Percentiles rank a stretch among this genome's conserved stretches.
Evolutionary conservation across 2,329 filamentous ascomycete genomes (phyloP).

Genomic region (Fusarium liriodendri): DNA sequence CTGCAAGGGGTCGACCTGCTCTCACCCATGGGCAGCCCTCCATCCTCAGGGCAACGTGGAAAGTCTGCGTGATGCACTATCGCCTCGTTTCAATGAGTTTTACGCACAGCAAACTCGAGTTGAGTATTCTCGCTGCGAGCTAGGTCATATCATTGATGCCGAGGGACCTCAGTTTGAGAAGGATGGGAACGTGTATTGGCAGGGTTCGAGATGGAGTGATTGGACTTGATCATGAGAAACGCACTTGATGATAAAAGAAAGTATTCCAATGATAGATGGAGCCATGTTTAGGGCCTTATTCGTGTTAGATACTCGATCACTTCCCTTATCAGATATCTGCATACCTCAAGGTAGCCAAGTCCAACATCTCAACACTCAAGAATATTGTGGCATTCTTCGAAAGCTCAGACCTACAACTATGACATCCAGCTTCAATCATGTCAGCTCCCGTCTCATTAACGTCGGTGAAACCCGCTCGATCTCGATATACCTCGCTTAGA

Average conservation of each 20-base stretch:
- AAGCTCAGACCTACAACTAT: not conserved
- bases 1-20: slow-evolving; percentile 64
- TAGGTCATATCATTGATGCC: slow-evolving; percentile 65
- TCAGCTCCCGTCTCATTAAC: not conserved
- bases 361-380: not conserved
- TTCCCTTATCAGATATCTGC: not conserved
- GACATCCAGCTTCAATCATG: not conserved
- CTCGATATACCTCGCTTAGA: not conserved
- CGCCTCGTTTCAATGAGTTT: slow-evolving; percentile 59
- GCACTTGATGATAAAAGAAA: not conserved
- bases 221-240: slow-evolving; percentile 1
- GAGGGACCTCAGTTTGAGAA: slow-evolving; percentile 58
- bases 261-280: not conserved
- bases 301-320: not conserved
- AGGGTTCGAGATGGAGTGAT: slow-evolving; percentile 10
- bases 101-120: slow-evolving; percentile 63
- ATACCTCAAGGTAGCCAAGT: not conserved
- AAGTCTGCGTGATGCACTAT: slow-evolving; percentile 62
- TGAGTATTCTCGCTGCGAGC: slow-evolving; percentile 62
- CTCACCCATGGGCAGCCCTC: slow-evolving; percentile 65
- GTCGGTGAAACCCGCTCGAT: not conserved
- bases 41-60: slow-evolving; percentile 64
- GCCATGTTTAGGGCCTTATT: not conserved
- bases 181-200: slow-evolving; percentile 6
- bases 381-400: not conserved